Evolutionary conservation across 2,329 filamentous ascomycete species (phyloP), one percentile per base, ranked within the genome.

Genomic region (Trichoderma pleuroti): DNA sequence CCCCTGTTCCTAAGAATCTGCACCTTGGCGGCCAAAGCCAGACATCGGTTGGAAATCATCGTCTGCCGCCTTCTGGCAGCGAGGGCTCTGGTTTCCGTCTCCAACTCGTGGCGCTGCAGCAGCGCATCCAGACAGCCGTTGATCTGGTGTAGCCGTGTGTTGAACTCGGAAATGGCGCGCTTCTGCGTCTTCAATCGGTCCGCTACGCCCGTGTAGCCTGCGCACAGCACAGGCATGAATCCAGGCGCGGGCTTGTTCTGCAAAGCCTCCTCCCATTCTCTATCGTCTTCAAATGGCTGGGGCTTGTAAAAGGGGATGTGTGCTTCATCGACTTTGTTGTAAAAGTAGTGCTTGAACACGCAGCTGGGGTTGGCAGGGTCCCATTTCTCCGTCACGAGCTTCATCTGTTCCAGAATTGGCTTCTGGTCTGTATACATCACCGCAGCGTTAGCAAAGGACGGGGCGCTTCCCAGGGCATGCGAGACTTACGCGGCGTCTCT

Each of bases 231-330:
- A 5, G 93, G 93, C 76, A 96, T 92, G 77, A 90, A 93, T 67
- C 90, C 90, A 10, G 90, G 86, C 46, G 87, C 91, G 5, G 93
- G 93, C 81, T 94, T 94, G 77, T 92, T 91, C 74, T 91, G 88
- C 32, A 95, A 86, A 0, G 93, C 93, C 75, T 94, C 92, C 77
- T 97, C 93, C 92, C 93, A 97, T 77, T 92, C 92, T 74, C 88
- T 87, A 46, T 91, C 88, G 77, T 94, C 90, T 77, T 96, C 93
- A 74, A 88, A 84, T 1, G 89, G 83, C 18, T 87, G 85, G 2
- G 92, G 92, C 73, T 90, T 88, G 80, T 92, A 94, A 80, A 92
- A 94, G 12, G 92, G 92, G n/a, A 91, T 90, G 77, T 87, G 87
- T 66, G 88, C 87, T 76, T 92, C 88, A 73, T 92, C 90, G 73